Percentiles rank a stretch among this genome's conserved stretches.
phyloP scores from a whole-genome alignment of 2,329 filamentous ascomycete genomes.

The Fusarium nurragi region DNA sequence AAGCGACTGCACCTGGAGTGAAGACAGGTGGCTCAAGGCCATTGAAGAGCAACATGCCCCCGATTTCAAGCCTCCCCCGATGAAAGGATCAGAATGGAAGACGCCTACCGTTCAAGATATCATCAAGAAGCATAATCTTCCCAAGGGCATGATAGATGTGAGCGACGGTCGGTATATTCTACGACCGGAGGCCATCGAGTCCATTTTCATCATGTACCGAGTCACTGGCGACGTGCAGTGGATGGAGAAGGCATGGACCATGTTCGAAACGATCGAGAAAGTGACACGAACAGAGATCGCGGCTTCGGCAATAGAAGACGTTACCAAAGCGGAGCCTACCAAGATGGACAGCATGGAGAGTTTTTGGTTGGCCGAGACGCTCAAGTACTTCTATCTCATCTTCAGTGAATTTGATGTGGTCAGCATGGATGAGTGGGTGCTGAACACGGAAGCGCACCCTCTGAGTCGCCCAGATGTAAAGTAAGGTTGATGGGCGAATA shows the following conservation, averaged over 20 bases:
- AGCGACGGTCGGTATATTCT: constrained; percentile 70
- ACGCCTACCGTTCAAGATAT: constrained; percentile 40
- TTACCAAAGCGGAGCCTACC: constrained; percentile 51
- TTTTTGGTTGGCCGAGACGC: constrained; percentile 76
- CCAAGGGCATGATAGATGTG: constrained; percentile 65
- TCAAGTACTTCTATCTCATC: constrained; percentile 74
- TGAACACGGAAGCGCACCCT: constrained; percentile 67
- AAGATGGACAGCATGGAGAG: constrained; percentile 75
- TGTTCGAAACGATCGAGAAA: constrained; percentile 73
- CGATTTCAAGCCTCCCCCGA: constrained; percentile 39
- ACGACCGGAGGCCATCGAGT: constrained; percentile 81
- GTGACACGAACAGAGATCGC: constrained; percentile 70
- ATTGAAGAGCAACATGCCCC: constrained; percentile 39
- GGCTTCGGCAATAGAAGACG: constrained; percentile 72
- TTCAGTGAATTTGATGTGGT: constrained; percentile 68
- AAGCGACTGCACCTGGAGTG: constrained; percentile 50
- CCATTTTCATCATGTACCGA: constrained; percentile 80
- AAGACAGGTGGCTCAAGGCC: constrained; percentile 45
- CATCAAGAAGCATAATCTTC: constrained; percentile 49
- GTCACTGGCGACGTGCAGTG: constrained; percentile 73
- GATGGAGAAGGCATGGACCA: constrained; percentile 76
- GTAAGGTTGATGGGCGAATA: constrained; percentile 9
- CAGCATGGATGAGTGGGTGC: constrained; percentile 69
- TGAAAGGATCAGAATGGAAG: constrained; percentile 38
- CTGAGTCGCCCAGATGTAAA: constrained; percentile 45